Percentiles rank a stretch among this genome's conserved stretches.
Conservation (phyloP, 129 eudicot species). For the Chrysanthemum seticuspe region DNA sequence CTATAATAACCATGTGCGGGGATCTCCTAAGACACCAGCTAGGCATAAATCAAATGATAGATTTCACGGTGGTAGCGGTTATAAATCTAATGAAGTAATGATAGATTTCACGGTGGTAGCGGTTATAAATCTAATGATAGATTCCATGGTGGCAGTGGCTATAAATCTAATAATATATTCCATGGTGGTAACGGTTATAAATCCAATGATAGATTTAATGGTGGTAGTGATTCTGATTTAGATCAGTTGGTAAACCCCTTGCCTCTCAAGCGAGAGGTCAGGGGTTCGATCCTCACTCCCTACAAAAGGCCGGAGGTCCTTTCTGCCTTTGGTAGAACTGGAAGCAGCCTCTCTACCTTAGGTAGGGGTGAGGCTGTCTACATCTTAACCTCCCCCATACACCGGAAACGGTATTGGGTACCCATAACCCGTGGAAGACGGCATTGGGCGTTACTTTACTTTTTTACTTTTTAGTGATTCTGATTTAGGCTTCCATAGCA, state of each 20-base stretch:
- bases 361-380: too few relatives aligned
- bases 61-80: neutral
- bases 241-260: too few relatives aligned
- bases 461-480: too few relatives aligned
- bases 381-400: too few relatives aligned
- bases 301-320: too few relatives aligned
- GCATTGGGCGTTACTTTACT: too few relatives aligned
- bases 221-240: slow-evolving; percentile 40
- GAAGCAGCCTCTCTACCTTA: too few relatives aligned
- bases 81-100: slow-evolving; percentile 3
- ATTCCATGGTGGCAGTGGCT: slow-evolving; percentile 2
- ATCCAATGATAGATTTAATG: slow-evolving; percentile 29
- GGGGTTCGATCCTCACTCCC: too few relatives aligned
- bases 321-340: too few relatives aligned
- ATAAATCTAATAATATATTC: neutral
- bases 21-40: slow-evolving; percentile 66
- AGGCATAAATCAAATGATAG: slow-evolving; percentile 23
- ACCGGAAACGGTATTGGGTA: too few relatives aligned
- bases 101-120: slow-evolving; percentile 27
- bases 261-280: too few relatives aligned
- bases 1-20: slow-evolving; percentile 36
- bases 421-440: too few relatives aligned
- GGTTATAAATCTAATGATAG: slow-evolving; percentile 30
- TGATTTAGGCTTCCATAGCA: slow-evolving; percentile 42
- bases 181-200: neutral